Evolutionary conservation across 2,329 filamentous ascomycete genomes (phyloP), one percentile per base, ranked within the genome.

Genomic region (Neofusicoccum cordaticola): DNA sequence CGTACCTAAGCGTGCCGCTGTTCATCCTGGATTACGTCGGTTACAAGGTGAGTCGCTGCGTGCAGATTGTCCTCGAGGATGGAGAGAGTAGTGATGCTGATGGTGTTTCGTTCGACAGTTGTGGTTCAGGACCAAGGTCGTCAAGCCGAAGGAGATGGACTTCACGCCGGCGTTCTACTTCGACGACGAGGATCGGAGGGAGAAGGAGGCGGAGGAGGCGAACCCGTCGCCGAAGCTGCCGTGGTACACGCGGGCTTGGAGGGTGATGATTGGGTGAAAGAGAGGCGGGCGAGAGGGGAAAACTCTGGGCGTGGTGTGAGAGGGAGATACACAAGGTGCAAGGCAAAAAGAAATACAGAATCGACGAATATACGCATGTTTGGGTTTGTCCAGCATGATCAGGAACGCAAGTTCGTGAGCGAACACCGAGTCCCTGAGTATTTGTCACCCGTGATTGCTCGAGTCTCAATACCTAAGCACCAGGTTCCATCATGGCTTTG

Each of bases 1-100:
- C 71, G 11, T 76, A 75, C 41, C 67, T 76, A 1, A 71, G 72
- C 2, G 73, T 71, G 7, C 74, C 74, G 6, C 63, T 75, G 41
- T 75, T 74, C 64, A 60, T 71, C 44, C 68, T 74, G 44, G 73
- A 75, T 63, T 74, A 74, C 47, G 47, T 66, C 15, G 66, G 61
- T 6, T 69, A 69, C 34, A 69, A 69, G 62, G 67, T 68, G 34
- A 42, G 66, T 45, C 15, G n/a, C 15, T 22, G 22, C 22, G 22
- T 22, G 22, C 22, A 22, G 22, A 22, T 22, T 22, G 22, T 22
- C 22, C 22, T 22, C 22, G 22, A 22, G 22, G 22, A 22, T 3
- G 22, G 3, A 2, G 12, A 22, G 4, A 2, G 12, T 34, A 1
- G 9, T 31, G 22, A 4, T 48, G 22, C 12, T 31, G 12, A 22